Evolutionary conservation across 805 yeast genomes (phyloP), one percentile per base, ranked within the genome.

Genomic region (Brettanomyces nanus): DNA sequence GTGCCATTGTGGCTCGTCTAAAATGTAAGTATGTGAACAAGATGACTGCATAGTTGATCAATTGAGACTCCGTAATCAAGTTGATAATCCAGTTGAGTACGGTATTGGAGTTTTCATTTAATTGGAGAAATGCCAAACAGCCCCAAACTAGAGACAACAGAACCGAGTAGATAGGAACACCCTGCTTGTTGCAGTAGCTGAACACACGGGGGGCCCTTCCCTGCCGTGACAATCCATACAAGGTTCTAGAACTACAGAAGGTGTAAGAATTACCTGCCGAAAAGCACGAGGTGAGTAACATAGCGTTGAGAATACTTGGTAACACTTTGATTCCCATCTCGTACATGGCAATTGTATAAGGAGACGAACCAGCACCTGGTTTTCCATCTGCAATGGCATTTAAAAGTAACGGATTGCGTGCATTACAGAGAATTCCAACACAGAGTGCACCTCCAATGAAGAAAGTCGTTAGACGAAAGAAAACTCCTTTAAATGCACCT

Each of bases 231-330:
- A 84, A 63, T 3, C 86, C 85, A 54, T 79, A 77, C 14, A 84
- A 61, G 0, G 81, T 71, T 47, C 75, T 53, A 5, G 86, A 73
- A 0, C 87, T 77, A 44, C 86, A 77, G 53, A 71, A 84, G 13
- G 81, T 74, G 54, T 79, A 80, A 2, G 89, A 80, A 57, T 84
- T 84, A 38, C 94, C 95, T 3, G 94, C 86, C 26, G 86, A 77
- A 46, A 84, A 80, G 3, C 86, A 84, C 2, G 90, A 73, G 3
- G 85, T 68, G 36, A 86, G 62, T 28, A 86, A 65, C 26, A 83
- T 73, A 1, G 75, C 90, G 56, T 86, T 86, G 40, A 86, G 81
- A 39, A 85, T 67, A 51, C 77, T 74, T 28, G 94, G 92, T 37
- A 85, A 65, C 0, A 73, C 76, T 23, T 64, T 73, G 37, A 85